Evolutionary conservation across 192 early-diverging fungal species (phyloP), one percentile per base, ranked within the genome.

Genomic region (Diversispora eburnea): DNA sequence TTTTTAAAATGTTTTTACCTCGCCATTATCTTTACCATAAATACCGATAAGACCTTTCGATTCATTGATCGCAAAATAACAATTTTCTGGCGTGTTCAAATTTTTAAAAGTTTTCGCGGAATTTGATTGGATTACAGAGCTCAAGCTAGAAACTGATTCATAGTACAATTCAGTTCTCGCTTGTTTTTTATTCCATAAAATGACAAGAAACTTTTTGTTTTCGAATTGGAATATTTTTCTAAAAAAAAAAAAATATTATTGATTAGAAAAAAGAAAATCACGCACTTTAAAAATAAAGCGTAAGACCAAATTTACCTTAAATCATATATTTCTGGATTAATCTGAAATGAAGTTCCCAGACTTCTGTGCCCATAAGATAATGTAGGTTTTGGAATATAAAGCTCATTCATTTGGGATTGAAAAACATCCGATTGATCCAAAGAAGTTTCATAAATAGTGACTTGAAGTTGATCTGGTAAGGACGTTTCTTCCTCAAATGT

Each of bases 151-250:
- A 13, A 15, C 48, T 8, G 67, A 39, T 39, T 68, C 67, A 68
- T 39, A 68, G 17, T 52, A 68, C 1, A 68, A 52, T 54, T 41
- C 67, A 41, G 5, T 17, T 54, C 8, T 25, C 15, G 5, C 6
- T 4, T 13, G 6, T 54, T 20, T 68, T 33, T 49, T 68, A n/a
- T 68, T 54, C 49, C 49, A 68, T 6, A 68, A 15, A 5, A 68
- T 49, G 25, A 68, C 15, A 15, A 67, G 15, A 8, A 52, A 68
- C 52, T 68, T 68, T 19, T 33, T 25, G 33, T 68, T 68, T 15
- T n/a, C 51, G 33, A 68, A 68, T 42, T 68, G 67, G 3, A 22
- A 68, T 39, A 68, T 68, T 51, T 68, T 68, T 10, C 67, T 68
- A 41, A 51, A 25, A 39, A 13, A 0, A 60, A 15, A 62, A n/a